A percentile compares a stretch with the other conserved stretches of the same genome.
Conservation (phyloP, 352 stramenopile genomes). For the Phytophthora crassamura region DNA sequence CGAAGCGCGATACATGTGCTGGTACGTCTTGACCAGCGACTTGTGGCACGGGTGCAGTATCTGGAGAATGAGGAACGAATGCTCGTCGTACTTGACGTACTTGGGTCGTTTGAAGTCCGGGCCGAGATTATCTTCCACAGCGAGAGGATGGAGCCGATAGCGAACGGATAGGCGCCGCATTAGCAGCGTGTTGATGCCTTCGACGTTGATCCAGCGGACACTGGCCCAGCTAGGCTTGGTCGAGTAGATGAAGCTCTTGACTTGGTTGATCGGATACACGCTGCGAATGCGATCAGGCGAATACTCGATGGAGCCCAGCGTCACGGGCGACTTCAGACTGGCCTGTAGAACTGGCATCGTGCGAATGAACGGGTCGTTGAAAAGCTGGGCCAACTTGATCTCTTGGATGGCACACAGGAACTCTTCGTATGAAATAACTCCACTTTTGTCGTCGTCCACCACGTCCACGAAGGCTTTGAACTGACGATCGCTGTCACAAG, state of each 20-base stretch:
- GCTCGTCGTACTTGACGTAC: conserved; percentile 86
- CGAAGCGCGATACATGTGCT: conserved; percentile 69
- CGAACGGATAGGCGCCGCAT: conserved; percentile 76
- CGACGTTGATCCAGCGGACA: conserved; percentile 84
- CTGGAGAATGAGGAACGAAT: conserved; percentile 77
- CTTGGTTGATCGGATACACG: conserved; percentile 65
- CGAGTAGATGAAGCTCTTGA: conserved; percentile 87
- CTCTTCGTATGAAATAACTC: conserved; percentile 81
- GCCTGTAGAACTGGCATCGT: conserved; percentile 35
- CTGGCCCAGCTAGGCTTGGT: conserved; percentile 67
- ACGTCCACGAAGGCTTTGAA: conserved; percentile 77
- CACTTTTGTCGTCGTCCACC: conserved; percentile 81
- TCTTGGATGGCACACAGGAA: conserved; percentile 87
- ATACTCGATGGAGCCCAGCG: conserved; percentile 76
- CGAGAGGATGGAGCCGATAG: conserved; percentile 80
- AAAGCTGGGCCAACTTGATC: conserved; percentile 88
- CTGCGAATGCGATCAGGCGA: conserved; percentile 74
- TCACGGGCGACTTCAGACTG: conserved; percentile 18
- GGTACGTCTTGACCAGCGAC: conserved; percentile 59
- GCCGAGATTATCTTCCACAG: conserved; percentile 77
- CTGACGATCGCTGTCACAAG: conserved; percentile 59
- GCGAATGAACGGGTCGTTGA: conserved; percentile 61
- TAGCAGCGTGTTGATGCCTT: conserved; percentile 67
- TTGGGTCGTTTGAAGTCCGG: conserved; percentile 74
- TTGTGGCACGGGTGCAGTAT: conserved; percentile 54